Conservation (phyloP, 805 yeast species). For the Ogataea nakhonphanomensis region DNA sequence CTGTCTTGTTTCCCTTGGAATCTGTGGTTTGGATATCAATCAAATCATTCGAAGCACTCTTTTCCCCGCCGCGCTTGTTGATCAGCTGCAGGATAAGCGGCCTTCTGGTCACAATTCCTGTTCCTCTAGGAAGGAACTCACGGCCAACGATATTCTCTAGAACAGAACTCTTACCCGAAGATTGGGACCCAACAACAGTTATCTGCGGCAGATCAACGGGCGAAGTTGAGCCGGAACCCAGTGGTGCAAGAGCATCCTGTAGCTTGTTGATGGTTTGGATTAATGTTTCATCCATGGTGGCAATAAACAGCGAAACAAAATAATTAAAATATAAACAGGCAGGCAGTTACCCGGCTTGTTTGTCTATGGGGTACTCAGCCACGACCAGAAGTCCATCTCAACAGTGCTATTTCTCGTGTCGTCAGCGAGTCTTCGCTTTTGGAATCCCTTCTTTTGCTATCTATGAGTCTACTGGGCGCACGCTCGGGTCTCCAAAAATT, state of each 20-base stretch:
- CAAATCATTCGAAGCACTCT: slow-evolving; percentile 33
- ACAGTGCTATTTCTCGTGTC: no score
- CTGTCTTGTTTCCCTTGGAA: slow-evolving; percentile 49
- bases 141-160: slow-evolving; percentile 89
- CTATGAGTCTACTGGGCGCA: no score
- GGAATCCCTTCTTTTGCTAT: no score
- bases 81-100: slow-evolving; percentile 64
- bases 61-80: slow-evolving; percentile 49
- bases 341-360: slow-evolving; percentile 8
- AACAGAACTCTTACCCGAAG: slow-evolving; percentile 85
- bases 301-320: slow-evolving; percentile 9
- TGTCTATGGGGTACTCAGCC: no score
- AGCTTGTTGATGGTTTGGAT: slow-evolving; percentile 84
- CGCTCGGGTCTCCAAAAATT: no score
- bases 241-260: slow-evolving; percentile 95
- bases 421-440: no score
- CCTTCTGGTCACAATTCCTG: slow-evolving; percentile 73
- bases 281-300: slow-evolving; percentile 66
- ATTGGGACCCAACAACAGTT: slow-evolving; percentile 93
- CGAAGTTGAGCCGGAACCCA: slow-evolving; percentile 86
- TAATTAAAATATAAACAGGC: slow-evolving; percentile 5
- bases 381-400: no score
- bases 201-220: slow-evolving; percentile 92
- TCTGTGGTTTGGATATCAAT: slow-evolving; percentile 43
- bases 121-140: slow-evolving; percentile 88